Base-by-base conservation (phyloP, 192 early-diverging fungal species). In the Gigaspora rosea region DNA sequence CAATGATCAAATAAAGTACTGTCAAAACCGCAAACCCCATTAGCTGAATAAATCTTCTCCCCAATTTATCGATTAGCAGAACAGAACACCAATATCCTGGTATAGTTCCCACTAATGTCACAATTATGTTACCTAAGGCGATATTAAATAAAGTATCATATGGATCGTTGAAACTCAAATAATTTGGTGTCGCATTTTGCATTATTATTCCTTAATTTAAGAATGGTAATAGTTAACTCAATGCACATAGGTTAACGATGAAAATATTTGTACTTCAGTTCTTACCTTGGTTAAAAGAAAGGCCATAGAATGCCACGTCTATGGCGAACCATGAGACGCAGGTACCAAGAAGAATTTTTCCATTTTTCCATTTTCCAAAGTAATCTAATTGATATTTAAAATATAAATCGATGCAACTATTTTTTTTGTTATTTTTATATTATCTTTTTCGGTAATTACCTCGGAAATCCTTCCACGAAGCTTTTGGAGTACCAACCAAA, bases 51-150 rank as follows among this genome's bases (percentile, higher is more conserved):
- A 83, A 86, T 80, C 93, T 95, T 80, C 97, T 93, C 64, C 97
- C 97, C 10, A 95, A 72, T 54, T 81, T 82, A 66, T 98, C 97
- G 47, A 98, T 91, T 18, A 91, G 86, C 57, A 92, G 91, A 74
- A 98, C 95, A 1, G 91, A 83, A 76, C 95, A 86, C 94, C 93
- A 96, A 91, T 97, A 98, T n/a, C 97, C 97, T 33, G 97, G 97
- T 9, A 98, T 84, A 22, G 90, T 86, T 20, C 94, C 94, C 13
- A 93, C 80, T 11, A 94, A 75, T 68, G 93, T 93, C 78, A 98
- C 90, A 80, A 98, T 97, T 74, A 95, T 88, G 86, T 92, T 95
- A 74, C 97, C 97, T 75, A 95, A 91, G 86, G 18, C 18, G 4
- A 11, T 18, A 56, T 56, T n/a, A n/a, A 4, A 56, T 56, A 56